These are phyloP conservation scores for Termitomyces sp. DNA, from an alignment of 768 basidiomycete species.

Conservation along the genomic window DNA sequence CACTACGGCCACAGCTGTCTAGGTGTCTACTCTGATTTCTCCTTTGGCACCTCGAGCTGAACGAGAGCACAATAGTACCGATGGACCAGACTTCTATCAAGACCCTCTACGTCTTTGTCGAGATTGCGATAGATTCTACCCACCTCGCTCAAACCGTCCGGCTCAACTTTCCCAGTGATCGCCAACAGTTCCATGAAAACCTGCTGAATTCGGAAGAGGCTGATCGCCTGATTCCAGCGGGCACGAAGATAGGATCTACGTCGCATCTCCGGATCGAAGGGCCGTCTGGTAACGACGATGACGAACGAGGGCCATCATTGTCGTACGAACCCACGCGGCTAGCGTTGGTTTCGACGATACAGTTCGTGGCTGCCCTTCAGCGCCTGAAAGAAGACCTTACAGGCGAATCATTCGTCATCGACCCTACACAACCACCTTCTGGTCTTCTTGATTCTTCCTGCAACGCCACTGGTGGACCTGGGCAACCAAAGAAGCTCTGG, in stretches of 20 bases:
- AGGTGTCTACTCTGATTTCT: constrained; percentile 42
- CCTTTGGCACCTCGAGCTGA: background rate
- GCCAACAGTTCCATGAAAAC: constrained; percentile 55
- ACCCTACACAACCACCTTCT: constrained; percentile 1
- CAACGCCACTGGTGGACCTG: too few species aligned
- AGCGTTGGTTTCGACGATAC: constrained; percentile 94
- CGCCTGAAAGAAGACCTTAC: constrained; percentile 76
- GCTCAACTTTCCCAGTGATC: constrained; percentile 81
- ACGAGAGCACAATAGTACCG: constrained; percentile 55
- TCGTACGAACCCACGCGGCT: constrained; percentile 52
- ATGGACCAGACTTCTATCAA: constrained; percentile 92
- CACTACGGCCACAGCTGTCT: constrained; percentile 99
- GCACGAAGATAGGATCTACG: constrained; percentile 42
- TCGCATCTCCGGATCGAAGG: constrained; percentile 62
- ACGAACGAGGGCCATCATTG: constrained; percentile 9
- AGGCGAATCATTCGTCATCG: constrained; percentile 24
- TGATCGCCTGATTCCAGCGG: constrained; percentile 34
- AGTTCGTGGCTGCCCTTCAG: constrained; percentile 93
- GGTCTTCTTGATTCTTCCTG: background rate
- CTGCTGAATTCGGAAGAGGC: constrained; percentile 54
- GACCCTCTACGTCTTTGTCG: constrained; percentile 96
- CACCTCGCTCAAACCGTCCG: constrained; percentile 85
- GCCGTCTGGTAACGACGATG: constrained; percentile 9
- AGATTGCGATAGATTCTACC: constrained; percentile 84
- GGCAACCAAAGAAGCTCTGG: constrained; percentile 28